A percentile compares a stretch with the other conserved stretches of the same genome.
Conservation (phyloP, 1,139 yeast genomes). For the Yamadazyma membranifaciens region DNA sequence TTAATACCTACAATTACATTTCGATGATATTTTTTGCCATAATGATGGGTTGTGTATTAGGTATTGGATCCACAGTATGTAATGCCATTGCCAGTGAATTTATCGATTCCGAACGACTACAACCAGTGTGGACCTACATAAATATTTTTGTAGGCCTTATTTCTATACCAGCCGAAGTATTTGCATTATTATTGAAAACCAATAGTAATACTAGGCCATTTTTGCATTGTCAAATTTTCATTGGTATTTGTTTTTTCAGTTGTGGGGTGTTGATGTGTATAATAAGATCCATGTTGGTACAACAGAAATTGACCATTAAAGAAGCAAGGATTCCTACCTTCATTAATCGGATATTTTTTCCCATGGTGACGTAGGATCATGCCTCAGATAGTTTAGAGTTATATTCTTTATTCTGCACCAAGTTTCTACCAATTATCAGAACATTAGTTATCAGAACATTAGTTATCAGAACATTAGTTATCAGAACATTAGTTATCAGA, state of each 20-base stretch:
- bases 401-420: no score
- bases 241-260: slow-evolving; percentile 47
- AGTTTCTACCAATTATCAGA: no score
- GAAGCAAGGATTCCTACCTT: not conserved
- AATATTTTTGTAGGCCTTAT: slow-evolving; percentile 48
- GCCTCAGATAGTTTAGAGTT: no score
- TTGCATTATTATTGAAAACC: slow-evolving; percentile 43
- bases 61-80: slow-evolving; percentile 64
- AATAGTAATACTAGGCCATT: slow-evolving; percentile 39
- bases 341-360: not conserved
- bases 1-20: slow-evolving; percentile 50
- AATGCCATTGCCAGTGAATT: slow-evolving; percentile 61
- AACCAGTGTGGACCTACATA: slow-evolving; percentile 60
- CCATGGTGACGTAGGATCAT: not conserved
- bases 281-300: slow-evolving; percentile 31
- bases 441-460: no score
- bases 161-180: slow-evolving; percentile 47
- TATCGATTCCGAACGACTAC: slow-evolving; percentile 42
- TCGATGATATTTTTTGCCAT: slow-evolving; percentile 51
- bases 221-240: slow-evolving; percentile 58
- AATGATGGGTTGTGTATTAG: slow-evolving; percentile 53
- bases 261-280: slow-evolving; percentile 26
- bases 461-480: no score
- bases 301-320: slow-evolving; percentile 11
- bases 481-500: no score